phyloP scores from a whole-genome alignment of 768 basidiomycete species.

The Lactarius deliciosus region DNA sequence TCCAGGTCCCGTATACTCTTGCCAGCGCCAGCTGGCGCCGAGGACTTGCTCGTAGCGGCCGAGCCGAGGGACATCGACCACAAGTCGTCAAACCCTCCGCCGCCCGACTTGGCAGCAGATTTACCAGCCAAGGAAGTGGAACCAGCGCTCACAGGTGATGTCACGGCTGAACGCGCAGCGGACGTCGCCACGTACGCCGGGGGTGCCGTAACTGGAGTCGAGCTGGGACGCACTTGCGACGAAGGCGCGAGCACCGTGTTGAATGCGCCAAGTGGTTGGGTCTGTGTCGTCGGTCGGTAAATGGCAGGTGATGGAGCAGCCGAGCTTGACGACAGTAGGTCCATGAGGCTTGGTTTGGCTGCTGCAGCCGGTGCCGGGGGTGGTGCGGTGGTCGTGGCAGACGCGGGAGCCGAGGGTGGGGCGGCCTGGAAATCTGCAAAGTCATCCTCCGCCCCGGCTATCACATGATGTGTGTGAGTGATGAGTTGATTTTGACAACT shows the following conservation, averaged over 20 bases:
- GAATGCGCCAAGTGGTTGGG: slow-evolving; percentile 11
- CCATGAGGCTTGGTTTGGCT: slow-evolving; percentile 21
- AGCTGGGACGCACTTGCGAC: slow-evolving; percentile 24
- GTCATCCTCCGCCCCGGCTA: slow-evolving; percentile 61
- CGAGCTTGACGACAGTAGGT: slow-evolving; percentile 9
- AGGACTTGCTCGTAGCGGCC: slow-evolving; percentile 37
- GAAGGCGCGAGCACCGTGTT: slow-evolving; percentile 13
- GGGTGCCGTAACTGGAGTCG: slow-evolving; percentile 18
- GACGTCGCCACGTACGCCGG: slow-evolving; percentile 1
- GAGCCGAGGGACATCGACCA: slow-evolving; percentile 79
- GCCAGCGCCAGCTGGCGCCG: slow-evolving; percentile 35
- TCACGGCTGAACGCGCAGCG: slow-evolving; percentile 30
- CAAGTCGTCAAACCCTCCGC: slow-evolving; percentile 80
- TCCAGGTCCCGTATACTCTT: slow-evolving; percentile 90
- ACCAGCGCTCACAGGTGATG: slow-evolving; percentile 24
- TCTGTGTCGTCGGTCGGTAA: slow-evolving; percentile 9
- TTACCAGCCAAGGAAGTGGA: slow-evolving; percentile 31
- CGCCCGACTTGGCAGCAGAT: slow-evolving; percentile 40
- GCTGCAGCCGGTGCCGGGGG: slow-evolving; percentile 9
- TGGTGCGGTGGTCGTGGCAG: slow-evolving; percentile 44
- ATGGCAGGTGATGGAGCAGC: not conserved
- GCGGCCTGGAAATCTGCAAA: slow-evolving; percentile 86
- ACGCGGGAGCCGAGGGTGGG: slow-evolving; percentile 53
- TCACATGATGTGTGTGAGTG: not conserved
- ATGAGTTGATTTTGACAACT: not conserved